A percentile compares a stretch with the other conserved stretches of the same genome.
These are phyloP conservation scores for Scalesia atractyloides DNA, from an alignment of 129 eudicot genomes.

Conservation along the genomic window DNA sequence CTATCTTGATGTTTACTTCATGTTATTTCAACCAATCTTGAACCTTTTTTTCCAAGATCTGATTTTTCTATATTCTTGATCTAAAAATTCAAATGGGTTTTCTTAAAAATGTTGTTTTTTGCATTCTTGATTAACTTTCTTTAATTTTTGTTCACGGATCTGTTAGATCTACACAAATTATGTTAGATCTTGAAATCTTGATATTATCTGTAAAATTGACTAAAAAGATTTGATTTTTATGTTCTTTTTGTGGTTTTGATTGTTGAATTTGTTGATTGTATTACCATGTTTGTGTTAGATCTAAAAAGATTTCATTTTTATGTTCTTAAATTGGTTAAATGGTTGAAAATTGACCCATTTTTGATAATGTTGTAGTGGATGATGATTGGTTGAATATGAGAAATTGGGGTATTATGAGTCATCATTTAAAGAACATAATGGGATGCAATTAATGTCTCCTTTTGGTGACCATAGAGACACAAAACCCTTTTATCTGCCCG, in stretches of 20 bases:
- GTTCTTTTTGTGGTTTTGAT: neutral
- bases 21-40: conserved; percentile 18
- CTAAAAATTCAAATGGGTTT: conserved; percentile 10
- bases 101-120: no score
- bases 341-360: neutral
- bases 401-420: conserved; percentile 89
- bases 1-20: conserved; percentile 15
- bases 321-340: conserved; percentile 14
- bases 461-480: conserved; percentile 51
- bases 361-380: conserved; percentile 46
- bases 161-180: conserved; percentile 18
- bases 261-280: conserved; percentile 22
- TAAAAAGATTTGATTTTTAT: conserved; percentile 6
- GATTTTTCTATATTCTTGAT: conserved; percentile 25
- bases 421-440: conserved; percentile 53
- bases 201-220: no score
- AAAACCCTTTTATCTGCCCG: conserved; percentile 58
- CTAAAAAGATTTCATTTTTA: conserved; percentile 17
- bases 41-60: conserved; percentile 11
- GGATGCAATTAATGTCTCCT: conserved; percentile 64
- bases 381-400: conserved; percentile 59
- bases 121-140: no score
- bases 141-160: conserved; percentile 25
- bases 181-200: conserved; percentile 20
- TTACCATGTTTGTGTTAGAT: conserved; percentile 30